Evolutionary conservation across 1,284 basidiomycete genomes (phyloP), one percentile per base, ranked within the genome.

Genomic region (Leccinum solheimii): DNA sequence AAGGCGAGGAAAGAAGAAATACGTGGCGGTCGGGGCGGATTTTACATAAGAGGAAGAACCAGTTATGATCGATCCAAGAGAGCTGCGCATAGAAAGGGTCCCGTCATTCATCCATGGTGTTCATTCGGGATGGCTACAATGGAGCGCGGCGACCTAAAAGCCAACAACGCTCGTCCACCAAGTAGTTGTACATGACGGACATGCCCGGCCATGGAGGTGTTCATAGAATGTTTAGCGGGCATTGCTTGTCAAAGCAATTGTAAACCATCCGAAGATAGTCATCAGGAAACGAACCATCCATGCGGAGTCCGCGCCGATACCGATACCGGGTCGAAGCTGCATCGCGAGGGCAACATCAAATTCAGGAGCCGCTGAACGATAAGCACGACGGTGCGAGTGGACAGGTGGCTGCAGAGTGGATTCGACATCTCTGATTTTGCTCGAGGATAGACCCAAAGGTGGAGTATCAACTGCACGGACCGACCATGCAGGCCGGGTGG

Each of bases 221-320:
- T 27, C 45, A 30, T 51, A 49, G n/a, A 13, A 21, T 34, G 56
- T 60, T 67, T 54, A 74, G 30, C 61, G 64, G 19, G 60, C 55
- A 38, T 59, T 63, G 36, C 70, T 56, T 26, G 74, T 73, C 62
- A 73, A 53, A 38, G 68, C 72, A 48, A 87, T 78, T 32, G 84
- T 80, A 67, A 91, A 81, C 90, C 90, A 91, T 13, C 89, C 90
- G 72, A 89, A 91, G 72, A 90, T 81, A 26, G 86, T 80, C 86
- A 91, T 89, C 73, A 91, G 72, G 72, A 90, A 90, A 60, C 87
- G 77, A 54, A 91, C 86, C 77, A 90, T 81, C 88, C 88, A 91
- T 36, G 89, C 88, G 10, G 87, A 81, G 67, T 91, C 90, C 23
- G 88, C 85, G 53, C 86, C 84, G 14, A 83, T 70, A 36, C 87